Base-by-base conservation (phyloP, 164 flowering plant genomes). In the Protea cynaroides region DNA sequence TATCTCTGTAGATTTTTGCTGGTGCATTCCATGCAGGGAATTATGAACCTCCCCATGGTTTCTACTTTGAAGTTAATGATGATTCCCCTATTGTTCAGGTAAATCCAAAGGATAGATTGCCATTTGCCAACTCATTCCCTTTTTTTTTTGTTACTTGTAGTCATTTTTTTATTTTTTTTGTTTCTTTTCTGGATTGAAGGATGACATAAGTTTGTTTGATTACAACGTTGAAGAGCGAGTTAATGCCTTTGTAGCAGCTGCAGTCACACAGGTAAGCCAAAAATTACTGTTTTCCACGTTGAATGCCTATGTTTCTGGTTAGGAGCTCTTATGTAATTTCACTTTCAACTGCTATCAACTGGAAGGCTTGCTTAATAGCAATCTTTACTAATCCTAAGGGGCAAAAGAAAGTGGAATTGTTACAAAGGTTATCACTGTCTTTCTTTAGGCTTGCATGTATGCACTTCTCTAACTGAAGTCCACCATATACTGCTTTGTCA, bases 171-270 rank as follows among this genome's bases (percentile, higher is more conserved):
- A 12, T 56, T 25, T 67, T 52, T 25, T 44, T 0, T 65, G 44
- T 61, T 43, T 60, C 19, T 21, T 43, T 18, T 65, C 38, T 55
- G 25, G 62, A 53, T 65, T 68, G 70, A 62, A 78, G 81, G 81
- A 74, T 67, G 89, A 93, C 65, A 59, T 71, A 57, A 65, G 75
- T 49, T 75, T 90, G 66, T 93, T 85, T 80, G 98, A 94, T 75
- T 94, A 94, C 75, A 94, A 91, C 81, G 97, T 94, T 59, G 79
- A 87, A 78, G 95, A 90, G 69, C 79, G 97, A 60, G 97, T 94
- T 53, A 64, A 94, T 67, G 93, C 81, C 71, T 94, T 94, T 79
- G 97, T 94, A 25, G 87, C 83, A 40, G 96, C 92, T 71, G 97
- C 98, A 49, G 9, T 84, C 18, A 70, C 81, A 55, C 97, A 87